A percentile compares a stretch with the other conserved stretches of the same genome.
Evolutionary conservation across 768 basidiomycete genomes (phyloP).

Genomic region (Tricholoma matsutake): DNA sequence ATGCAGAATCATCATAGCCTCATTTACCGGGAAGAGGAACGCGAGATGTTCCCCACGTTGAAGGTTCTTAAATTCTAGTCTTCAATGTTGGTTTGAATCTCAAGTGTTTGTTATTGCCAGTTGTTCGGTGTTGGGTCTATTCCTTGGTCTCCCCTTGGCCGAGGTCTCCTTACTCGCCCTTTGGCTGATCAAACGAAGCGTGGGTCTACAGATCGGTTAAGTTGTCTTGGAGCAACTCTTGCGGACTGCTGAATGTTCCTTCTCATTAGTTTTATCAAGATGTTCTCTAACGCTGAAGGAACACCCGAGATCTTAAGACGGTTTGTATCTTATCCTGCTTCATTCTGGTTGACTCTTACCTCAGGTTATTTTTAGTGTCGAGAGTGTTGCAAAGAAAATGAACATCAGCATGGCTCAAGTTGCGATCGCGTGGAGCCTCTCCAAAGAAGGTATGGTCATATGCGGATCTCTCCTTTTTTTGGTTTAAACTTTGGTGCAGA

Average conservation of each 20-base stretch:
- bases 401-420: slow-evolving; percentile 56
- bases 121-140: slow-evolving; percentile 53
- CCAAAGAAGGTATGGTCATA: slow-evolving; percentile 33
- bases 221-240: not conserved
- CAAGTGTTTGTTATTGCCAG: slow-evolving; percentile 20
- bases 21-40: slow-evolving; percentile 63
- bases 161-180: slow-evolving; percentile 48
- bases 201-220: slow-evolving; percentile 34
- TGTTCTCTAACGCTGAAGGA: slow-evolving; percentile 21
- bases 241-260: not conserved
- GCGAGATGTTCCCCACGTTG: slow-evolving; percentile 60
- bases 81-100: not conserved
- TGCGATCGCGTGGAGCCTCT: slow-evolving; percentile 49
- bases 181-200: slow-evolving; percentile 36
- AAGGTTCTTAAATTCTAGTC: slow-evolving; percentile 31
- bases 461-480: not conserved
- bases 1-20: slow-evolving; percentile 70
- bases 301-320: slow-evolving; percentile 37
- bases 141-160: slow-evolving; percentile 57
- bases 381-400: slow-evolving; percentile 51
- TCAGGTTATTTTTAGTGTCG: slow-evolving; percentile 13
- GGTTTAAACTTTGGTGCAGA: slow-evolving; percentile 17
- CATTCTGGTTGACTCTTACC: slow-evolving; percentile 1
- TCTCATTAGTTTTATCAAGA: slow-evolving; percentile 19
- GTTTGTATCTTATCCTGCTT: slow-evolving; percentile 20